Conservation (phyloP, 345 rosid species). For the Psidium friedrichsthalianum region DNA sequence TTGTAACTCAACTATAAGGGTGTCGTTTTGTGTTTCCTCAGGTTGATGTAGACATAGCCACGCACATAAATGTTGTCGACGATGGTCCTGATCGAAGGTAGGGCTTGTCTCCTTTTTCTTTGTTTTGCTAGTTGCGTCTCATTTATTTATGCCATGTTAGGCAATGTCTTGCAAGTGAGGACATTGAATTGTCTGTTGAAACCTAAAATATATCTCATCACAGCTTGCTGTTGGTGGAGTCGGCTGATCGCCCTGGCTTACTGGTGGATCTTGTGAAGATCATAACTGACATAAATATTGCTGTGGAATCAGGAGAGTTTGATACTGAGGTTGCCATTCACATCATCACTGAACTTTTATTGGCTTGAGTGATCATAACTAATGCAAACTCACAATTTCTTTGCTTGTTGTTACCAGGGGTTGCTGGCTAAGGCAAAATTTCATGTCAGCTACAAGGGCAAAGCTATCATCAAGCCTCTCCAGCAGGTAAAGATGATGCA, state of each 20-base stretch:
- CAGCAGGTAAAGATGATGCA: constrained; percentile 51
- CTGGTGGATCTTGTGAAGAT: constrained; percentile 82
- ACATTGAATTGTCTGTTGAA: not conserved
- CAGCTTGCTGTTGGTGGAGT: constrained; percentile 85
- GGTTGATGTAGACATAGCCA: constrained; percentile 97
- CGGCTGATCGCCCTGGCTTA: constrained; percentile 94
- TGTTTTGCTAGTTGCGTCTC: constrained; percentile 1
- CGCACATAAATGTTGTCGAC: constrained; percentile 48
- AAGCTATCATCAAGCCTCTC: constrained; percentile 84
- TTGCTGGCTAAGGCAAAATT: constrained; percentile 93
- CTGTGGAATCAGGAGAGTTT: constrained; percentile 94
- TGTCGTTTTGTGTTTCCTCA: constrained; percentile 14
- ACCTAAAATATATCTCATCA: not conserved
- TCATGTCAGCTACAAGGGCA: constrained; percentile 80
- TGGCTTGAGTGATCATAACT: not conserved
- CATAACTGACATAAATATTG: constrained; percentile 61
- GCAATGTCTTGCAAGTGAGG: not conserved
- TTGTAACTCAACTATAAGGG: not conserved
- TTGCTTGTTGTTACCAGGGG: constrained; percentile 31
- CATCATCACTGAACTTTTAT: not conserved
- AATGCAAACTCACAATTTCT: not conserved
- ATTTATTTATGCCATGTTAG: not conserved
- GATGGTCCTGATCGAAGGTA: constrained; percentile 87
- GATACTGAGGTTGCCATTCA: constrained; percentile 68
- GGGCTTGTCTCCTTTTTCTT: constrained; percentile 3